Percentiles rank a stretch among this genome's conserved stretches.
Evolutionary conservation across 2,329 filamentous ascomycete species (phyloP).

Genomic region (Pyrenophora seminiperda): DNA sequence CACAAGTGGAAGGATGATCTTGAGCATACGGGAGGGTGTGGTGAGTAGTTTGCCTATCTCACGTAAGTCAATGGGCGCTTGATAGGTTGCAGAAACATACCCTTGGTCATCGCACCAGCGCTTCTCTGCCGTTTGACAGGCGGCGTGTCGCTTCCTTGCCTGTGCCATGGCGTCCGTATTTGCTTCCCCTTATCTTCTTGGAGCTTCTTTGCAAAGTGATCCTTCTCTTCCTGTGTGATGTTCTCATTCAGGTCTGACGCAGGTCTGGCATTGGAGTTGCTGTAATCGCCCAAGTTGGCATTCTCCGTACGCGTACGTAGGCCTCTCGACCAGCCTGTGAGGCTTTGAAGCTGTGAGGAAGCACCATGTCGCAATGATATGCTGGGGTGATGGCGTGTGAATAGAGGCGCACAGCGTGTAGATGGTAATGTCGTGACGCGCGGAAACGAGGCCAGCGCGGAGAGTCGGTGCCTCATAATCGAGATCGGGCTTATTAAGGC

Average conservation of each 20-base stretch:
- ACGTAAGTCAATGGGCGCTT: conserved; percentile 10
- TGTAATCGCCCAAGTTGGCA: conserved; percentile 27
- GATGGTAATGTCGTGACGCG: conserved; percentile 20
- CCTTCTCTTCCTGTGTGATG: conserved; percentile 53
- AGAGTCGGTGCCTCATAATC: conserved; percentile 42
- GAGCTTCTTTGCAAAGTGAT: conserved; percentile 52
- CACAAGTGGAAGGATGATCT: conserved; percentile 77
- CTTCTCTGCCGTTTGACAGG: conserved; percentile 59
- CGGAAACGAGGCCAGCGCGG: conserved; percentile 28
- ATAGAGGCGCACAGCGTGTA: conserved; percentile 15
- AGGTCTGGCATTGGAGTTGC: conserved; percentile 44
- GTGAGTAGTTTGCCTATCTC: conserved; percentile 73
- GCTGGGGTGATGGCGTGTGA: conserved; percentile 5
- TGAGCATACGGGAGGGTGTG: conserved; percentile 78
- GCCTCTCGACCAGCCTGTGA: background rate
- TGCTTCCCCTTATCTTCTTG: conserved; percentile 60
- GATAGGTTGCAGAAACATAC: conserved; percentile 42
- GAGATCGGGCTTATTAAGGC: background rate
- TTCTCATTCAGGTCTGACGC: conserved; percentile 51
- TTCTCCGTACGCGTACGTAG: conserved; percentile 13
- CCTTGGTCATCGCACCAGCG: conserved; percentile 68
- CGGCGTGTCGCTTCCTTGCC: conserved; percentile 64
- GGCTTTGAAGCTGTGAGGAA: conserved; percentile 5
- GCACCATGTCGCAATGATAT: conserved; percentile 1
- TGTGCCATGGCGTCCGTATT: conserved; percentile 68